Base-by-base conservation (phyloP, 108 stramenopile species). In the Nannochloropsis gaditana region DNA sequence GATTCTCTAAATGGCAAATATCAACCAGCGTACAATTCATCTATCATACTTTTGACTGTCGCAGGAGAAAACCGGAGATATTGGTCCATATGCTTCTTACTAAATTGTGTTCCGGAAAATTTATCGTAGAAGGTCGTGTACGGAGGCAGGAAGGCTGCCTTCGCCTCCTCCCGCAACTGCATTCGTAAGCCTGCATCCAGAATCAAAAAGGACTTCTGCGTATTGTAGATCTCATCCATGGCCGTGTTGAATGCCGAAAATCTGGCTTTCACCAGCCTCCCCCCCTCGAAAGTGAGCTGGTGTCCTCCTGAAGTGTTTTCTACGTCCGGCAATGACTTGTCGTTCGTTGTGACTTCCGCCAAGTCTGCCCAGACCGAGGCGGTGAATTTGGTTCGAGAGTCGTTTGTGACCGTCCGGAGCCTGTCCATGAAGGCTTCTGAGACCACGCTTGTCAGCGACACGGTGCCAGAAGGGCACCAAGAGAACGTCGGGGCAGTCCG, bases 31-130 rank as follows among this genome's bases (percentile, higher is more conserved):
- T 84, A 87, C 8, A 87, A 83, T 19, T 84, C 79, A 5, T 42
- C n/a, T 47, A 87, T 84, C 80, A 80, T 83, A 41, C 73, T 21
- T 15, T 84, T 45, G 43, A 87, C 81, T 9, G 83, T 83, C 5
- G 80, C 87, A 15, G 87, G 87, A 6, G 87, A 43, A 80, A 80
- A 87, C 82, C 84, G 84, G 8, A 87, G 80, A 43, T 87, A 87
- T 59, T 87, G 84, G 44, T 82, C 84, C 81, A 84, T 83, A 80
- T 87, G 87, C 84, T 87, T 87, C 87, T 87, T 87, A 83, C 87
- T 87, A 45, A 87, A 87, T 80, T 84, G 87, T 17, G 82, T 83
- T 41, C 47, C 87, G 82, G 59, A 41, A 42, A 81, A 87, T 81
- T 81, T 87, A n/a, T 43, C 44, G 81, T 84, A 87, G 44, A 87